A percentile compares a stretch with the other conserved stretches of the same genome.
phyloP scores from a whole-genome alignment of 1,139 yeast species.

The Candida sp. region DNA sequence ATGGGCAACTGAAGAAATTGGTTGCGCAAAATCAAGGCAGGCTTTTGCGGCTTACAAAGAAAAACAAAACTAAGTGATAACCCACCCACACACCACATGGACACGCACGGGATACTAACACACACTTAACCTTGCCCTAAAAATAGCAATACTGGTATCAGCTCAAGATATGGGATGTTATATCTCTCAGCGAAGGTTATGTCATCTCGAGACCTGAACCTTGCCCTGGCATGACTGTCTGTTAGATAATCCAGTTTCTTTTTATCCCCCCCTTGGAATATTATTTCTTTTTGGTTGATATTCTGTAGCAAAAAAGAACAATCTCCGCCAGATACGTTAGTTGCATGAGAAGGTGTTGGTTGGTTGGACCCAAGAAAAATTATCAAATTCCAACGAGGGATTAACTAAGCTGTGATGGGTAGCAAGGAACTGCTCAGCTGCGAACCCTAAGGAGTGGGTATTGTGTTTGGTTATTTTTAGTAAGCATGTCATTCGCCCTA shows the following conservation, averaged over 20 bases:
- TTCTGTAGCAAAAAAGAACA: too few species aligned
- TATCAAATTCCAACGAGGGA: too few species aligned
- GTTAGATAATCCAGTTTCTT: too few species aligned
- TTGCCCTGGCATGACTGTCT: too few species aligned
- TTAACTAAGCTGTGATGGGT: background rate
- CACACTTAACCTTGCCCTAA: background rate
- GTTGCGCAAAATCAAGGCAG: background rate
- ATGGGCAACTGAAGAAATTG: conserved; percentile 1
- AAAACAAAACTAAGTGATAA: background rate
- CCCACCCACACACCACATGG: background rate
- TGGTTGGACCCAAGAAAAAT: too few species aligned
- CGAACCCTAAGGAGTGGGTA: background rate
- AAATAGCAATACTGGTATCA: background rate
- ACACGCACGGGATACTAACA: background rate
- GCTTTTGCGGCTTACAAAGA: background rate
- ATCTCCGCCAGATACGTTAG: too few species aligned
- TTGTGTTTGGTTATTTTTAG: background rate
- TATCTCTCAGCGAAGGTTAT: too few species aligned
- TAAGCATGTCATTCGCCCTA: background rate
- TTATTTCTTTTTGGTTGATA: too few species aligned
- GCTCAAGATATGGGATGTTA: too few species aligned
- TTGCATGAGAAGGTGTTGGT: too few species aligned
- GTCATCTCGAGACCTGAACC: too few species aligned
- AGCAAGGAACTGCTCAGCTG: background rate
- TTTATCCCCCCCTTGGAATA: too few species aligned